Conservation (phyloP, 108 stramenopile species). For the Cyclotella sp. region DNA sequence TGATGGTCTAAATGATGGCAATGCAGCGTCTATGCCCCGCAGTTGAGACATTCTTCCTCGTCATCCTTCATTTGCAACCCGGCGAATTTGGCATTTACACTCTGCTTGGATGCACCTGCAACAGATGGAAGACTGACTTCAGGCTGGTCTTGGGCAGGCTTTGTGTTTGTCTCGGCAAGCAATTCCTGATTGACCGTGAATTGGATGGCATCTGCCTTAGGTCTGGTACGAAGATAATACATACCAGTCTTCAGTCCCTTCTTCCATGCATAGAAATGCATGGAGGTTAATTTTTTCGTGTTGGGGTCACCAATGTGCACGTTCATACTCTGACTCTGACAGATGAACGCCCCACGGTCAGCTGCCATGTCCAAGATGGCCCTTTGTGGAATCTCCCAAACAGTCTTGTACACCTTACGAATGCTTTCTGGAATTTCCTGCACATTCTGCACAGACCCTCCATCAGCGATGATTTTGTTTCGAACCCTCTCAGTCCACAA, state of each 20-base stretch:
- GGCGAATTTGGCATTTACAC: conserved; percentile 47
- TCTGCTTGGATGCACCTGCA: conserved; percentile 33
- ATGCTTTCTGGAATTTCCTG: conserved; percentile 91
- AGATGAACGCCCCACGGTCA: conserved; percentile 98
- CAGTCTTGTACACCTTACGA: conserved; percentile 98
- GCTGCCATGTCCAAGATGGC: conserved; percentile 98
- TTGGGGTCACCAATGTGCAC: conserved; percentile 98
- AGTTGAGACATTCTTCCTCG: conserved; percentile 89
- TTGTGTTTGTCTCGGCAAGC: conserved; percentile 60
- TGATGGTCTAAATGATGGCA: not conserved
- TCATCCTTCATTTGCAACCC: conserved; percentile 71
- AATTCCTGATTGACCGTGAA: conserved; percentile 98
- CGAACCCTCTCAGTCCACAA: conserved; percentile 97
- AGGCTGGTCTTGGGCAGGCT: conserved; percentile 49
- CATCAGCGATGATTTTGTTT: conserved; percentile 97
- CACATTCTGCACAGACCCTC: conserved; percentile 95
- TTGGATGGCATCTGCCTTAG: conserved; percentile 99
- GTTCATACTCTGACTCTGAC: conserved; percentile 99
- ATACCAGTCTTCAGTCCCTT: conserved; percentile 99
- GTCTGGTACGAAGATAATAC: conserved; percentile 99
- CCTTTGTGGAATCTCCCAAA: conserved; percentile 99
- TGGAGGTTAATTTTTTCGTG: conserved; percentile 92
- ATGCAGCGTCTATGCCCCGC: conserved; percentile 68
- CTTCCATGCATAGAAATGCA: conserved; percentile 99
- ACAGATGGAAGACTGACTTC: conserved; percentile 39